Conservation (phyloP, 2,329 filamentous ascomycete genomes). For the Ilyonectria robusta region DNA sequence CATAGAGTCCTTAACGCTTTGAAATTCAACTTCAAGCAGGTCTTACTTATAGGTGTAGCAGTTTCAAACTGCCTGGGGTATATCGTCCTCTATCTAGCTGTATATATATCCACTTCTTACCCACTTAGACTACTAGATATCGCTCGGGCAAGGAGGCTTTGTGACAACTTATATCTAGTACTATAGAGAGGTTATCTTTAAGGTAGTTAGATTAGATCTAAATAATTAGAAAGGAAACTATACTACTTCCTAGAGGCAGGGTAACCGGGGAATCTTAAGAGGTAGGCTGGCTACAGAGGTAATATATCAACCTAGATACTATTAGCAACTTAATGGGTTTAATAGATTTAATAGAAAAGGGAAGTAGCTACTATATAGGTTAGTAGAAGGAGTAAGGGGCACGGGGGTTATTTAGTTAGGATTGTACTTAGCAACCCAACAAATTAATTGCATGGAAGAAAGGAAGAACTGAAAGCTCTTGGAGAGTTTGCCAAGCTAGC, state of each 20-base stretch:
- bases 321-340: too few relatives aligned
- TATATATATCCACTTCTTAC: neutral
- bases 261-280: neutral
- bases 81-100: neutral
- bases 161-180: too few relatives aligned
- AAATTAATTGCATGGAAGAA: neutral
- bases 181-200: neutral
- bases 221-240: neutral
- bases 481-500: neutral
- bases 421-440: neutral
- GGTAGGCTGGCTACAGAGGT: neutral
- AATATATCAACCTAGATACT: neutral
- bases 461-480: neutral
- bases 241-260: neutral
- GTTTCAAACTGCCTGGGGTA: neutral
- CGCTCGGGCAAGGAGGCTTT: too few relatives aligned
- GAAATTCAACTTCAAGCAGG: neutral
- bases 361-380: neutral
- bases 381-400: too few relatives aligned
- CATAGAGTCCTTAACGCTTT: neutral
- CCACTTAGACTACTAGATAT: neutral
- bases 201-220: neutral
- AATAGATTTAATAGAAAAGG: too few relatives aligned
- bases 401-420: neutral
- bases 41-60: neutral